These are phyloP conservation scores for Sphaerulina populicola DNA, from an alignment of 2,329 filamentous ascomycete species.

Conservation along the genomic window DNA sequence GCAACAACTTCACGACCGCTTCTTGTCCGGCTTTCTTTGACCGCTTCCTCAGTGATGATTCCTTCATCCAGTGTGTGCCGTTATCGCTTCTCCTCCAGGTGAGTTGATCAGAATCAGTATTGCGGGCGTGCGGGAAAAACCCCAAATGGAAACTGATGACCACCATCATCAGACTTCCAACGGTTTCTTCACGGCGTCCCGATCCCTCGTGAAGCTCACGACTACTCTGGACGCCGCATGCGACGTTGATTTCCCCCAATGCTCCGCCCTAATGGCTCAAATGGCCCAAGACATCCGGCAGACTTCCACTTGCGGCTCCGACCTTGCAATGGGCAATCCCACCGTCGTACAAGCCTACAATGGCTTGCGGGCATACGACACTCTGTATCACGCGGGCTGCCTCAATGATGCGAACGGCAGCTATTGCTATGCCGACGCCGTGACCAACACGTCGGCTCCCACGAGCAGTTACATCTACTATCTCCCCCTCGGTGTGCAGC, in stretches of 20 bases:
- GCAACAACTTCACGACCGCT: constrained; percentile 45
- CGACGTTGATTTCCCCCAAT: constrained; percentile 55
- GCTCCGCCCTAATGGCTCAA: constrained; percentile 54
- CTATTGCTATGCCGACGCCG: constrained; percentile 72
- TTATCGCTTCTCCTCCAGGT: constrained; percentile 77
- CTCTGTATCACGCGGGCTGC: constrained; percentile 73
- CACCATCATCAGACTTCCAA: constrained; percentile 57
- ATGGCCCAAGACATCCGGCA: constrained; percentile 59
- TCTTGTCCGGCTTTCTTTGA: constrained; percentile 61
- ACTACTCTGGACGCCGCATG: constrained; percentile 74
- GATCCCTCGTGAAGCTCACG: constrained; percentile 63
- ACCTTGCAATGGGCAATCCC: constrained; percentile 59
- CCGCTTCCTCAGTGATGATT: constrained; percentile 55
- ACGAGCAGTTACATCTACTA: constrained; percentile 77
- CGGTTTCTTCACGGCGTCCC: constrained; percentile 72
- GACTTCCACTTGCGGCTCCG: constrained; percentile 58
- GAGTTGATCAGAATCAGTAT: constrained; percentile 27
- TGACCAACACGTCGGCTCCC: constrained; percentile 63
- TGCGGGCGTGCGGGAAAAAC: not conserved
- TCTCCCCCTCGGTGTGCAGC: constrained; percentile 64
- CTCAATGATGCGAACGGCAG: constrained; percentile 52
- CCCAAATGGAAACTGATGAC: constrained; percentile 2
- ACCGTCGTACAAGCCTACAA: constrained; percentile 65
- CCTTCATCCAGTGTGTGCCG: constrained; percentile 68
- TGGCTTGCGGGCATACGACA: constrained; percentile 67